Evolutionary conservation across 345 rosid species (phyloP), one percentile per base, ranked within the genome.

Genomic region (Brassica juncea): DNA sequence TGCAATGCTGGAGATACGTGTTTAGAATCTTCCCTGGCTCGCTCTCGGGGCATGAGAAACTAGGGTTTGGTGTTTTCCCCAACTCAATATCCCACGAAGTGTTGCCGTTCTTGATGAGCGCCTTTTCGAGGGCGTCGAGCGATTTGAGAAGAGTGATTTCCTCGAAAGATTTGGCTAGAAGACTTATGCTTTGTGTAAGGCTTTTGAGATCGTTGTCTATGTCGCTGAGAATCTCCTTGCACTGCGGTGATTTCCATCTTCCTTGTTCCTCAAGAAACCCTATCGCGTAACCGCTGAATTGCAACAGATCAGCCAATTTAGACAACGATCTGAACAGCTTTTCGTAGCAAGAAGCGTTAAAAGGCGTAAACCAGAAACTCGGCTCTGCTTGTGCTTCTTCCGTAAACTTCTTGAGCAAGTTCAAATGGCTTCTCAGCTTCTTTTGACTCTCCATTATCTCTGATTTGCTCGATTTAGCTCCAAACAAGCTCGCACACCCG

Each of bases 361-460:
- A 92, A 66, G 94, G 99, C 76, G 84, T 70, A 83, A 88, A 89
- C 97, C 97, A 91, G 80, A 94, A 92, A 57, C 84, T 88, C 66
- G 97, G 99, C 77, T 94, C 99, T 78, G 77, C 89, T 5, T 89
- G 86, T 39, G 99, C 99, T 82, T 94, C 97, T 72, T 78, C 88
- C 35, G 86, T 83, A 72, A 81, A 87, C 74, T 87, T 87, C 35
- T 85, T 80, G 54, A 94, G 82, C 75, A 83, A 85, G 44, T 23
- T 81, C 52, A 91, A 81, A 1, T 85, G 76, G 4, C 70, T 69
- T 82, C 82, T 86, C 63, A 92, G 70, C 68, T 70, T 88, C 84
- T 77, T 89, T 58, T 84, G 92, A 42, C 68, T 84, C 79, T 86
- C 81, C 47, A 84, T 44, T 80, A 84, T 80, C 63, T 31, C 81